These are phyloP conservation scores for Pneumocystis murina DNA, from an alignment of 1,139 yeast genomes.

Conservation along the genomic window DNA sequence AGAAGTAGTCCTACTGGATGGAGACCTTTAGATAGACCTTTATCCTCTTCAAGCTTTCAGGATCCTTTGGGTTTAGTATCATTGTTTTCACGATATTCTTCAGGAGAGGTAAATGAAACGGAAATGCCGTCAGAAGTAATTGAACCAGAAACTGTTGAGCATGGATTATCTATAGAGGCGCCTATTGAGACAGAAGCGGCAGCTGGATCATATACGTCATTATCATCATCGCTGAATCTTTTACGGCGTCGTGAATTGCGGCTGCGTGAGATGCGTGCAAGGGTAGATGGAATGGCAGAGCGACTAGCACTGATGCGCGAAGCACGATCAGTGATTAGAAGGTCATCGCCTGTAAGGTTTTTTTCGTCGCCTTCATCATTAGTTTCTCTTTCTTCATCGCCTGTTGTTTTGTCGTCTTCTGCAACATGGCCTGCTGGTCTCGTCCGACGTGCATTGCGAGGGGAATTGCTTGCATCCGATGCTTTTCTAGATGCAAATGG, in stretches of 20 bases:
- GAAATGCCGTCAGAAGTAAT: neutral
- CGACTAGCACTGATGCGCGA: neutral
- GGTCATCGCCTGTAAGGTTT: neutral
- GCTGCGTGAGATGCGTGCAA: neutral
- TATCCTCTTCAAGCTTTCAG: neutral
- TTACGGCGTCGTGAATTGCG: neutral
- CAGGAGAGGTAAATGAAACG: neutral
- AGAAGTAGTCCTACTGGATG: neutral
- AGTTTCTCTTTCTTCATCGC: neutral
- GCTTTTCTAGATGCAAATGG: neutral
- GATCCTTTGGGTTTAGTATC: neutral
- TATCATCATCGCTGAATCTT: neutral
- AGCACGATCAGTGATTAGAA: neutral
- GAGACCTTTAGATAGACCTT: neutral
- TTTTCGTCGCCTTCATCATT: neutral
- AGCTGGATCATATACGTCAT: neutral
- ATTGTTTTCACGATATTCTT: neutral
- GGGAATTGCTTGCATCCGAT: neutral
- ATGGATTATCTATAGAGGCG: neutral
- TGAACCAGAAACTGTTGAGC: neutral
- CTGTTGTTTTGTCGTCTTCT: neutral
- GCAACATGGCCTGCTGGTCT: neutral
- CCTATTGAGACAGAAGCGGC: neutral
- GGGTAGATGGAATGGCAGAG: neutral
- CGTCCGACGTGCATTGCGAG: neutral